Evolutionary conservation across 2,329 filamentous ascomycete species (phyloP), one percentile per base, ranked within the genome.

Genomic region (Diaporthe australafricana): DNA sequence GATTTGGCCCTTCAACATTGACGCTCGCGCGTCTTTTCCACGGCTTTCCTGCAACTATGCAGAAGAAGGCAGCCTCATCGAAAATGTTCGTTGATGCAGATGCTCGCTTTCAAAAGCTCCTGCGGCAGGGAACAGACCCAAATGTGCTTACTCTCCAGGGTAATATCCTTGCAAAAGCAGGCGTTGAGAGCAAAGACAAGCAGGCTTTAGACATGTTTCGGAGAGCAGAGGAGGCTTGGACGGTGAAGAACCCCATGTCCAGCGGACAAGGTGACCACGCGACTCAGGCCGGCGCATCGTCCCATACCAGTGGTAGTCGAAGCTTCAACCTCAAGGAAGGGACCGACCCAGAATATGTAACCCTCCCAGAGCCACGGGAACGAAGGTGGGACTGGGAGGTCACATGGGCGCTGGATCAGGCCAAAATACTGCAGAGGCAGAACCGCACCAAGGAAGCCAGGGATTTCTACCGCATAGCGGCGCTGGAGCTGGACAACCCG

Each of bases 111-210:
- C 70, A 75, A 60, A 71, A 70, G 16, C 72, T 79, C 30, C 57
- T 78, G 22, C 35, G 27, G 14, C 20, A 40, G 16, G 70, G 68
- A 20, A 68, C 67, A 8, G 74, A 78, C 53, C 79, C 83, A 17
- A 78, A 85, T 70, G 79, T 79, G 1, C 79, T 82, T 14, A 83
- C 83, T 0, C 73, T 84, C n/a, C 75, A 79, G 9, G 83, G 80
- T 20, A 56, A 81, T 16, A 57, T 79, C 6, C 74, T 78, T 5
- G 72, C 66, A 16, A 73, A 60, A 7, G n/a, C 42, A 42, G 75
- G 76, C 6, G 25, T 27, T 1, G 42, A 72, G 38, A 73, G 74
- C 27, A 73, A 77, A 17, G 70, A 77, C 47, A 70, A 57, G 20
- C 72, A 74, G 3, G 82, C 82, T 1, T 75, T 82, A 48, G 73